Evolutionary conservation across 805 yeast genomes (phyloP), one percentile per base, ranked within the genome.

Genomic region (Geotrichum ghanense): DNA sequence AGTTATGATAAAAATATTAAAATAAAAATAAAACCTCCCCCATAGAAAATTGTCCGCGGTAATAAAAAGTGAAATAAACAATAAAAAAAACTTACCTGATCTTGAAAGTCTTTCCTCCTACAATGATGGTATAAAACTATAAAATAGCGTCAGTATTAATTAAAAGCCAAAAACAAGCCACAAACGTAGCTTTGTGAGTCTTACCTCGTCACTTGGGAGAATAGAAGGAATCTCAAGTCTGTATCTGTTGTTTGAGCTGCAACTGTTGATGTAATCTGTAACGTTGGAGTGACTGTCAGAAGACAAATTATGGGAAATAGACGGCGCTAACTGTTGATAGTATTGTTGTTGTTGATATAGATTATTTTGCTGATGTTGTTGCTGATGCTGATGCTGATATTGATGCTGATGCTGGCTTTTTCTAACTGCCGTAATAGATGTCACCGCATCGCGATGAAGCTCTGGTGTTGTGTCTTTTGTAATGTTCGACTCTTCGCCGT

Each of bases 51-150:
- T 31, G 17, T 9, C 14, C 5, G 19, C 17, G 14, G 37, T n/a
- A 31, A 12, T 19, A 31, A 12, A 12, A 31, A n/a, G n/a, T n/a
- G n/a, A n/a, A n/a, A n/a, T n/a, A 31, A 31, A 12, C 17, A n/a
- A 7, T 5, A n/a, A 10, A 6, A 12, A 5, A 9, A 5, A 31
- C 37, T 31, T n/a, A 31, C 37, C 37, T 31, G 16, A 81, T 53
- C 14, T 70, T 67, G 61, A 79, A 87, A 22, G 75, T 52, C 51
- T 69, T 70, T 19, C 70, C 72, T 0, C 95, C 95, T 10, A 86
- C 78, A 58, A 81, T 85, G 22, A 87, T 72, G 16, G 79, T 70
- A 63, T 73, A 87, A 63, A 83, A 75, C 42, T 39, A n/a, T 7
- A 17, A 47, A 9, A 9, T 10, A 35, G 7, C 17, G 41, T 16